A percentile compares a stretch with the other conserved stretches of the same genome.
phyloP scores from a whole-genome alignment of 1,139 yeast genomes.

The Nadsonia starkeyi-henricii region DNA sequence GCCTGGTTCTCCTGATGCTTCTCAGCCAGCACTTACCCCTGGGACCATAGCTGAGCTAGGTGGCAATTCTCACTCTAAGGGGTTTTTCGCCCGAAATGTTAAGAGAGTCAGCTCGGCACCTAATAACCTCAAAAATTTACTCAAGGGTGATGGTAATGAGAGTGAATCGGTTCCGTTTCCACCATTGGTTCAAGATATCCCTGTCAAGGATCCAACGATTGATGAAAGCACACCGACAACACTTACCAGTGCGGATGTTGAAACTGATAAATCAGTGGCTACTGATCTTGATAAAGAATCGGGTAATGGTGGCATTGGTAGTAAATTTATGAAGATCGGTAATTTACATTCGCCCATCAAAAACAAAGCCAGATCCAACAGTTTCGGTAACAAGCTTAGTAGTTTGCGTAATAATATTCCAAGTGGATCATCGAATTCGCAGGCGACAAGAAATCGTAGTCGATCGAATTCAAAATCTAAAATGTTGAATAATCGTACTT shows the following conservation, averaged over 20 bases:
- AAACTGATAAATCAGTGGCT: conserved; percentile 8
- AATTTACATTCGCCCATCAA: conserved; percentile 3
- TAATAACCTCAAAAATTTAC: conserved; percentile 30
- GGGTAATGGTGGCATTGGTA: conserved; percentile 1
- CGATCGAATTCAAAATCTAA: conserved; percentile 23
- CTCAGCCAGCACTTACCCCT: conserved; percentile 3
- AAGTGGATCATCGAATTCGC: neutral
- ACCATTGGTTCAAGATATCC: neutral
- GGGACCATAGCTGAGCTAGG: conserved; percentile 5
- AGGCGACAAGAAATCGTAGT: conserved; percentile 10
- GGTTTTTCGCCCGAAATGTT: conserved; percentile 39
- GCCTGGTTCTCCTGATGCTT: neutral
- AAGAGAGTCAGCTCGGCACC: conserved; percentile 80
- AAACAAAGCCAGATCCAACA: neutral
- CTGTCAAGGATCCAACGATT: neutral
- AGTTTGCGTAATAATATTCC: neutral
- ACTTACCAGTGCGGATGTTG: conserved; percentile 2
- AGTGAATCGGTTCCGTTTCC: conserved; percentile 2
- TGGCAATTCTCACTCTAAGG: conserved; percentile 14
- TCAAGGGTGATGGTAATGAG: conserved; percentile 5
- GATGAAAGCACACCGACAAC: conserved; percentile 5
- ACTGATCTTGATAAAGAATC: conserved; percentile 4
- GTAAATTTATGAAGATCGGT: conserved; percentile 7
- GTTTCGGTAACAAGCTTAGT: neutral
- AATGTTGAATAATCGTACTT: conserved; percentile 32